Percentiles rank a stretch among this genome's conserved stretches.
Conservation (phyloP, 805 yeast species). For the Clavispora carvajalis region DNA sequence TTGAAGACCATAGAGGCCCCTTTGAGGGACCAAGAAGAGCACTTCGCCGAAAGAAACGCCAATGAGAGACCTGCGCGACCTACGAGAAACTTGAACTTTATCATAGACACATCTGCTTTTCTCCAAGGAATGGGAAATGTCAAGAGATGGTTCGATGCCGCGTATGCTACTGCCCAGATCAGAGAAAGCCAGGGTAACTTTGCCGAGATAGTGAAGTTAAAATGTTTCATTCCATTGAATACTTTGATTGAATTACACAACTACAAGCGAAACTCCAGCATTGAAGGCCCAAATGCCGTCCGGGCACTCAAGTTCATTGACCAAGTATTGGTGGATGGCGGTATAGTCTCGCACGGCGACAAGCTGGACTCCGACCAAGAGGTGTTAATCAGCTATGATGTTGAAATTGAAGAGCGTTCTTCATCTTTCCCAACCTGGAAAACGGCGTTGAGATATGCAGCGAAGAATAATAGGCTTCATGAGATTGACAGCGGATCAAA, state of each 20-base stretch:
- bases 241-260: constrained; percentile 22
- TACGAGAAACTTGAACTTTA: constrained; percentile 31
- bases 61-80: not conserved
- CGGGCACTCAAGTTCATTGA: constrained; percentile 63
- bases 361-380: not conserved
- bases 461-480: not conserved
- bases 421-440: constrained; percentile 50
- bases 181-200: constrained; percentile 6
- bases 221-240: constrained; percentile 49
- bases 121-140: constrained; percentile 66
- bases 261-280: constrained; percentile 40
- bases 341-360: not conserved
- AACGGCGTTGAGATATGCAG: constrained; percentile 32
- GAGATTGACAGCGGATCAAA: constrained; percentile 10
- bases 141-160: constrained; percentile 52
- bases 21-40: not conserved
- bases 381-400: constrained; percentile 10
- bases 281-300: constrained; percentile 59
- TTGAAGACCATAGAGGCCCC: too few relatives aligned
- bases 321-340: constrained; percentile 22
- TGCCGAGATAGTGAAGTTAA: constrained; percentile 21
- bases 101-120: constrained; percentile 64
- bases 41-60: not conserved
- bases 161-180: constrained; percentile 24
- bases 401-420: constrained; percentile 35